Conservation (phyloP, 495 filamentous ascomycete species). For the Podospora bellae-mahoneyi region DNA sequence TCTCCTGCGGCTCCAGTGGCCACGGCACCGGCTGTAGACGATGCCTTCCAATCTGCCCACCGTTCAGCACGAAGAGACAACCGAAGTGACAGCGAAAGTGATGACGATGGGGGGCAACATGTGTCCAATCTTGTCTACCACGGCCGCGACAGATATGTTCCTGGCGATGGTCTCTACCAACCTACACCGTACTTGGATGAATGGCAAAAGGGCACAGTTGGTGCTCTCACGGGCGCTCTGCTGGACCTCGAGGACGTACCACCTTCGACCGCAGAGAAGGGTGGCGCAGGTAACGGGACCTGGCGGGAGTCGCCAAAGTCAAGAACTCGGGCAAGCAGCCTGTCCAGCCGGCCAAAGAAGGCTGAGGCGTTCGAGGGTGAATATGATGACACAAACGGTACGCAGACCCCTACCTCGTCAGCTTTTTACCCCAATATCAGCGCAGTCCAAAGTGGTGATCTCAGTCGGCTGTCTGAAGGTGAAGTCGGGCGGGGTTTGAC, state of each 20-base stretch:
- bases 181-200: conserved; percentile 52
- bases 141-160: conserved; percentile 39
- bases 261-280: conserved; percentile 34
- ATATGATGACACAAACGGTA: conserved; percentile 52
- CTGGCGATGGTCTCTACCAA: conserved; percentile 44
- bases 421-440: conserved; percentile 19
- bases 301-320: conserved; percentile 53
- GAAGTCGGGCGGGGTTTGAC: conserved; percentile 6
- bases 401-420: conserved; percentile 20
- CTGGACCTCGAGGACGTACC: conserved; percentile 46
- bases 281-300: conserved; percentile 27
- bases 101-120: conserved; percentile 31
- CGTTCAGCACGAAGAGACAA: conserved; percentile 13
- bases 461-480: conserved; percentile 9
- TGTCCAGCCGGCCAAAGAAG: conserved; percentile 37
- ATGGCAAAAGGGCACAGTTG: conserved; percentile 56
- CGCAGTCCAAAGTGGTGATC: conserved; percentile 20
- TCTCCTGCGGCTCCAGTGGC: conserved; percentile 11
- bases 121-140: conserved; percentile 45
- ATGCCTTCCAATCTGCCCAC: neutral
- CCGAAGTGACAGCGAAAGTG: conserved; percentile 21
- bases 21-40: neutral
- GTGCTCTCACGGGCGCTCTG: conserved; percentile 47
- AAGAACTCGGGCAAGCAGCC: conserved; percentile 38
- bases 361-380: conserved; percentile 48